These are phyloP conservation scores for Candida silvicultrix DNA, from an alignment of 805 yeast species.

Conservation along the genomic window DNA sequence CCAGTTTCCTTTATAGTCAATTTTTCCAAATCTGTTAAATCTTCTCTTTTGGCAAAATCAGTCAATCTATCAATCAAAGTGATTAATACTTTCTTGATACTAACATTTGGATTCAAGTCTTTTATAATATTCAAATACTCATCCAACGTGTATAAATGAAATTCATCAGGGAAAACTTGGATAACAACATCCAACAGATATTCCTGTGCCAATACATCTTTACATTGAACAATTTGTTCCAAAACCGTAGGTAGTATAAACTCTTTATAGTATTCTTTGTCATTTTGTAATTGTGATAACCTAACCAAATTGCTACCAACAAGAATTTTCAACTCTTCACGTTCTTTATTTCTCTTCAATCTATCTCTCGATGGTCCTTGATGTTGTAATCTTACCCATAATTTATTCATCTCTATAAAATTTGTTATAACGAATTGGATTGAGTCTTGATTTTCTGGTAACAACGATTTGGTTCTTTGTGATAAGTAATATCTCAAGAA, in stretches of 20 bases:
- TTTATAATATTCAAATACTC: conserved; percentile 58
- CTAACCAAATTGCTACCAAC: conserved; percentile 92
- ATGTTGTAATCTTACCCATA: conserved; percentile 95
- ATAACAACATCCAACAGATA: conserved; percentile 86
- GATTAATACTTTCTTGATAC: conserved; percentile 56
- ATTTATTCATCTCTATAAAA: conserved; percentile 94
- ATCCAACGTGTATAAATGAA: conserved; percentile 72
- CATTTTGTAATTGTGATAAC: conserved; percentile 77
- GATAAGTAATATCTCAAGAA: conserved; percentile 85
- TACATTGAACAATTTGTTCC: conserved; percentile 89
- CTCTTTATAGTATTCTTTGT: conserved; percentile 36
- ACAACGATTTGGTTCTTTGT: conserved; percentile 60
- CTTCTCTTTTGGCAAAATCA: conserved; percentile 40
- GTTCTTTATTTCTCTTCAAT: conserved; percentile 64
- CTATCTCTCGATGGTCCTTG: conserved; percentile 89
- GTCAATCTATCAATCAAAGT: conserved; percentile 70
- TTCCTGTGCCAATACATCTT: conserved; percentile 88
- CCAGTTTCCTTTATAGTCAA: conserved; percentile 14
- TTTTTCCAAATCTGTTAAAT: conserved; percentile 15
- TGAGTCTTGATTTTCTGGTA: conserved; percentile 49
- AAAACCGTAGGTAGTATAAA: conserved; percentile 71
- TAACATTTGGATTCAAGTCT: conserved; percentile 64
- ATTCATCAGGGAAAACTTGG: conserved; percentile 92
- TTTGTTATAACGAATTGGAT: conserved; percentile 77
- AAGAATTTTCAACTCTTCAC: conserved; percentile 83